A percentile compares a stretch with the other conserved stretches of the same genome.
These are phyloP conservation scores for Candolleomyces efflorescens DNA, from an alignment of 768 basidiomycete genomes.

Conservation along the genomic window DNA sequence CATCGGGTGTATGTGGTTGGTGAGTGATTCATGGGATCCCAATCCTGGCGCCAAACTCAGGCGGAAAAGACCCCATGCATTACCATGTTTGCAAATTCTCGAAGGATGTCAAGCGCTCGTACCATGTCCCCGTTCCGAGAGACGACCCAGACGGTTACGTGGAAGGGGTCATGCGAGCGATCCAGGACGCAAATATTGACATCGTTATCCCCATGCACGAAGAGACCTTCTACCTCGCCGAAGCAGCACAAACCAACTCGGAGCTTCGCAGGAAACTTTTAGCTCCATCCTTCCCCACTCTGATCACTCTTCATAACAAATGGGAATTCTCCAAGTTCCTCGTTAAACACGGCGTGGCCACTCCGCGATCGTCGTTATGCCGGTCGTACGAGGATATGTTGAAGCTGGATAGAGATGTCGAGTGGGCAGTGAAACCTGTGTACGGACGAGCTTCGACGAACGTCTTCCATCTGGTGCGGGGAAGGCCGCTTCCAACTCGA, in stretches of 20 bases:
- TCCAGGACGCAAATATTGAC: conserved; percentile 11
- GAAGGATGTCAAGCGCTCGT: conserved; percentile 14
- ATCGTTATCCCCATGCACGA: conserved; percentile 19
- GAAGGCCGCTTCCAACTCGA: conserved; percentile 8
- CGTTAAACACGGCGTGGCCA: conserved; percentile 5
- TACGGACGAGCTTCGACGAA: conserved; percentile 15
- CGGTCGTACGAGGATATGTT: conserved; percentile 10
- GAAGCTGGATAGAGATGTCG: conserved; percentile 7
- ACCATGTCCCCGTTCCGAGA: conserved; percentile 12
- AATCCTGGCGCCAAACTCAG: background rate
- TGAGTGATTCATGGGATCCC: background rate
- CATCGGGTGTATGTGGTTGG: conserved; percentile 15
- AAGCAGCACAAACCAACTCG: conserved; percentile 11
- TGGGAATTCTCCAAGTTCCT: conserved; percentile 18
- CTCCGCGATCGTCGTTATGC: conserved; percentile 12
- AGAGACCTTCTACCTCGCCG: conserved; percentile 16
- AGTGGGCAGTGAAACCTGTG: conserved; percentile 18
- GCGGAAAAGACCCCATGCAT: conserved; percentile 16
- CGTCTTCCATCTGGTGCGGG: conserved; percentile 14
- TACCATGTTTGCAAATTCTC: conserved; percentile 20
- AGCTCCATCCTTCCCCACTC: conserved; percentile 13
- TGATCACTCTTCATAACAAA: conserved; percentile 17
- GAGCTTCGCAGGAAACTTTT: conserved; percentile 13
- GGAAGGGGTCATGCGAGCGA: conserved; percentile 9
- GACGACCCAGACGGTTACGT: conserved; percentile 14